Conservation (phyloP, 129 eudicot genomes). For the Ambrosia artemisiifolia region DNA sequence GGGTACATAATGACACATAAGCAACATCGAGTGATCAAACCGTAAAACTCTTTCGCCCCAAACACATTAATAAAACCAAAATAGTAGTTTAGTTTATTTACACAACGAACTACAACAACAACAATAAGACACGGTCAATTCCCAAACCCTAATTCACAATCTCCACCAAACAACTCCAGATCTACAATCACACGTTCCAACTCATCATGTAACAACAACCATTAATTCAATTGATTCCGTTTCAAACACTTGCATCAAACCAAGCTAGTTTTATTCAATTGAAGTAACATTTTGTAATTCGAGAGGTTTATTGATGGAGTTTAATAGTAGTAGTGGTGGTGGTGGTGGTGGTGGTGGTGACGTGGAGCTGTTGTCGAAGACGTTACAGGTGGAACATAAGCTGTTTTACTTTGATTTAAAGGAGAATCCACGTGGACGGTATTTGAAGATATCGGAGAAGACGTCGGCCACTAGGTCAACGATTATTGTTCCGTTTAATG, state of each 20-base stretch:
- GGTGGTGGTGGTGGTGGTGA: slow-evolving; percentile 61
- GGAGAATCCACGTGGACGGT: slow-evolving; percentile 96
- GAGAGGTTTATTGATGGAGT: slow-evolving; percentile 58
- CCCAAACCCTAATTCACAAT: slow-evolving; percentile 27
- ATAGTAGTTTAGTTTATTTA: slow-evolving; percentile 21
- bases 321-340: slow-evolving; percentile 50
- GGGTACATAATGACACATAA: slow-evolving; percentile 3
- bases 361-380: slow-evolving; percentile 83
- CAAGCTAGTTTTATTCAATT: slow-evolving; percentile 15
- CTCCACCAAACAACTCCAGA: slow-evolving; percentile 21
- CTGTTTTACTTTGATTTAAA: slow-evolving; percentile 96
- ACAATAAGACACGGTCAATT: slow-evolving; percentile 29
- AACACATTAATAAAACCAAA: slow-evolving; percentile 29
- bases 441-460: slow-evolving; percentile 93
- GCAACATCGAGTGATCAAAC: slow-evolving; percentile 1
- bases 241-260: not conserved
- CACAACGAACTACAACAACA: not conserved
- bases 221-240: slow-evolving; percentile 9
- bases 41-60: slow-evolving; percentile 13
- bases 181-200: slow-evolving; percentile 18
- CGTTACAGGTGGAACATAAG: slow-evolving; percentile 97
- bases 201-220: slow-evolving; percentile 14
- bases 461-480: slow-evolving; percentile 97
- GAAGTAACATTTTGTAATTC: slow-evolving; percentile 22
- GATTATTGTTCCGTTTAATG: slow-evolving; percentile 83